Percentiles rank a stretch among this genome's conserved stretches.
Evolutionary conservation across 345 rosid species (phyloP).

Genomic region (Turnera subulata): DNA sequence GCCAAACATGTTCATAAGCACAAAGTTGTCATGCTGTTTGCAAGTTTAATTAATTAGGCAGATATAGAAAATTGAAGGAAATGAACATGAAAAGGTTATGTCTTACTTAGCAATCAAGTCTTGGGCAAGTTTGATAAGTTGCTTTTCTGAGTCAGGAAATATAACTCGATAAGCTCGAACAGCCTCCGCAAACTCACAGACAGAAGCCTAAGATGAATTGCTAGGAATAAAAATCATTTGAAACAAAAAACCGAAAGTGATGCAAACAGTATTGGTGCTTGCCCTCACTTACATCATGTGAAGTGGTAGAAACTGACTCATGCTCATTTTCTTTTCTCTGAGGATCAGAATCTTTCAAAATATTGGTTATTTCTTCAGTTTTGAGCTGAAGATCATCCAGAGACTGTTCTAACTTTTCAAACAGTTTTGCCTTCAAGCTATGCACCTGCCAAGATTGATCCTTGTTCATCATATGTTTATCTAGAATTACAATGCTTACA

Average conservation of each 20-base stretch:
- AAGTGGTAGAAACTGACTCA: conserved; percentile 29
- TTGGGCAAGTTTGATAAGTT: conserved; percentile 67
- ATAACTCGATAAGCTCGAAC: conserved; percentile 84
- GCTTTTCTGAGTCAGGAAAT: conserved; percentile 91
- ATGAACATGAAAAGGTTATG: neutral
- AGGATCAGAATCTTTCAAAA: conserved; percentile 35
- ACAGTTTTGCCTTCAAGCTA: conserved; percentile 70
- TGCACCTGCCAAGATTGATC: conserved; percentile 53
- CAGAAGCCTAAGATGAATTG: conserved; percentile 52
- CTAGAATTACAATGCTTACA: neutral
- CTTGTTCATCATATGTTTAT: neutral
- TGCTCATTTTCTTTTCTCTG: conserved; percentile 34
- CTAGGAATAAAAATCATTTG: conserved; percentile 13
- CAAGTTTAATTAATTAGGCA: neutral
- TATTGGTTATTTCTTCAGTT: conserved; percentile 37
- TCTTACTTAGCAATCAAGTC: conserved; percentile 65
- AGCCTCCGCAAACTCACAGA: conserved; percentile 84
- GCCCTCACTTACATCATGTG: conserved; percentile 69
- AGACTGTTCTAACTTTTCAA: conserved; percentile 88
- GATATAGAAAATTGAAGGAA: neutral
- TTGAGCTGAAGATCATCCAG: conserved; percentile 68
- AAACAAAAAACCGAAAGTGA: neutral
- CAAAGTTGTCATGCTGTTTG: conserved; percentile 1
- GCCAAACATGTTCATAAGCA: conserved; percentile 11
- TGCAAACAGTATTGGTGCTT: neutral